Percentiles rank a stretch among this genome's conserved stretches.
Conservation (phyloP, 1,139 yeast species). For the Fermentozyma sake region DNA sequence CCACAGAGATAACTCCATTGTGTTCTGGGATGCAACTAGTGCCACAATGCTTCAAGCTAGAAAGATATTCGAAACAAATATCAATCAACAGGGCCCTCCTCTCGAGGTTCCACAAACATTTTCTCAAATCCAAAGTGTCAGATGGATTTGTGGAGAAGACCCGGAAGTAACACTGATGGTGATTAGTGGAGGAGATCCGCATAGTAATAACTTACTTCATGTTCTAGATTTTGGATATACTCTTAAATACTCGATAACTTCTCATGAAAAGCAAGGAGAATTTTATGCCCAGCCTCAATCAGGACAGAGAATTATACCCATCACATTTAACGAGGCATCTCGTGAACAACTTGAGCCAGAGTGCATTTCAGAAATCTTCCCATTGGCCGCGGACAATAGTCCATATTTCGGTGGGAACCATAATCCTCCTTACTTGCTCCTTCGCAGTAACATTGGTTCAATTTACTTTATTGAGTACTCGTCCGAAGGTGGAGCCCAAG, state of each 20-base stretch:
- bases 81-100: constrained; percentile 49
- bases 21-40: constrained; percentile 85
- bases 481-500: constrained; percentile 34
- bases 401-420: constrained; percentile 74
- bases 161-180: constrained; percentile 77
- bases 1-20: constrained; percentile 79
- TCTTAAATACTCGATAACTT: constrained; percentile 72
- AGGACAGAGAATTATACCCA: constrained; percentile 33
- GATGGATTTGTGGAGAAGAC: constrained; percentile 75
- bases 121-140: constrained; percentile 38
- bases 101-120: constrained; percentile 12
- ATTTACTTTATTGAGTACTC: constrained; percentile 23
- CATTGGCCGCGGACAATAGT: constrained; percentile 28
- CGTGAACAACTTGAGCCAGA: constrained; percentile 16
- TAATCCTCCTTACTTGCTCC: constrained; percentile 57
- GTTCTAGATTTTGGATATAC: constrained; percentile 78
- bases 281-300: constrained; percentile 65
- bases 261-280: constrained; percentile 76
- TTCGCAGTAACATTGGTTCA: constrained; percentile 55
- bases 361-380: constrained; percentile 23
- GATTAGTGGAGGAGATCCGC: constrained; percentile 63
- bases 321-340: constrained; percentile 20
- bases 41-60: constrained; percentile 76
- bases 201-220: constrained; percentile 50
- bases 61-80: constrained; percentile 58